Conservation (phyloP, 176 grass and related monocot species). For the Eleusine indica region DNA sequence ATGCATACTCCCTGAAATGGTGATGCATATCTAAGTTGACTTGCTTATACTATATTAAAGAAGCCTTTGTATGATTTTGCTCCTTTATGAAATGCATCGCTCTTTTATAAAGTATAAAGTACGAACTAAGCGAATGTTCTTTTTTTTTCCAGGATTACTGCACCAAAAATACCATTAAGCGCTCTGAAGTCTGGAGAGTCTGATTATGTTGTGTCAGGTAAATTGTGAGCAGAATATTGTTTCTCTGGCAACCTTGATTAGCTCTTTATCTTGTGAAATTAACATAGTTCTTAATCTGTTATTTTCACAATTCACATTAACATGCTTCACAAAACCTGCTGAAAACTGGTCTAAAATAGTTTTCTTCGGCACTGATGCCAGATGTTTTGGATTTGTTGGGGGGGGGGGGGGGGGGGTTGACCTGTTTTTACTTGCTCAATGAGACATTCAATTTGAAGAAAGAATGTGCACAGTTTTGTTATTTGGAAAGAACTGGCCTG, state of each 20-base stretch:
- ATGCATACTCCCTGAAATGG: background rate
- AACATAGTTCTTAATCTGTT: background rate
- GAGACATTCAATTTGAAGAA: background rate
- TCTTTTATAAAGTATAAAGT: background rate
- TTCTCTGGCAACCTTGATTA: background rate
- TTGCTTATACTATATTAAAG: background rate
- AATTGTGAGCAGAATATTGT: background rate
- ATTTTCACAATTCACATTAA: slow-evolving; percentile 3
- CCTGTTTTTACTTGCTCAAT: background rate
- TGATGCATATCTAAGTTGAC: slow-evolving; percentile 2
- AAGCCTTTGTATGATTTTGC: slow-evolving; percentile 2
- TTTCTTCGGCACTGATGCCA: background rate
- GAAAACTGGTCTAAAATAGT: slow-evolving; percentile 5
- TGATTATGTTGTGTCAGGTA: slow-evolving; percentile 84
- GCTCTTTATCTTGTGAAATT: slow-evolving; percentile 14
- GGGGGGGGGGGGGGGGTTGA: too few relatives aligned
- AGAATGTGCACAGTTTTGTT: background rate
- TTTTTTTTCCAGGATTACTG: slow-evolving; percentile 72
- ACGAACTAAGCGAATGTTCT: slow-evolving; percentile 13
- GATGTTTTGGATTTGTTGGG: background rate
- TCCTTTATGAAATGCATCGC: background rate
- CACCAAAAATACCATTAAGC: slow-evolving; percentile 76
- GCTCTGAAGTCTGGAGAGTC: slow-evolving; percentile 84
- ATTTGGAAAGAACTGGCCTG: background rate
- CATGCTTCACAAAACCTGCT: slow-evolving; percentile 17